Evolutionary conservation across 768 basidiomycete species (phyloP).

Genomic region (Cystofilobasidium macerans): DNA sequence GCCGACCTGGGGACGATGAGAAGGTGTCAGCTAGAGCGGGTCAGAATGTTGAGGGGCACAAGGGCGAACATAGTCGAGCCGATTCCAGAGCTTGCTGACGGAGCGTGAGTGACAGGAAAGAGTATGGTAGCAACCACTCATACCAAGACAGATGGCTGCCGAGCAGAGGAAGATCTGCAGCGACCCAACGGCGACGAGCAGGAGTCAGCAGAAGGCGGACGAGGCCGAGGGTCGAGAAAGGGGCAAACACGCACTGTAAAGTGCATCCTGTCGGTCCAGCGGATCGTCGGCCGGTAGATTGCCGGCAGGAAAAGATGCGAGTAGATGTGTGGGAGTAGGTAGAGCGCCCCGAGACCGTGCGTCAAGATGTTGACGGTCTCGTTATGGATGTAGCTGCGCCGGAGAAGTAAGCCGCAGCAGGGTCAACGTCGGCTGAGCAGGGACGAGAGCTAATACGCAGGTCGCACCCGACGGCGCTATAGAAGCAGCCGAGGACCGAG

Average conservation of each 20-base stretch:
- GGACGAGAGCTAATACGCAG: neutral
- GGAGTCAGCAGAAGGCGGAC: no score
- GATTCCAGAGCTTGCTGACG: constrained; percentile 40
- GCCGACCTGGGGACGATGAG: constrained; percentile 60
- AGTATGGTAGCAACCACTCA: constrained; percentile 11
- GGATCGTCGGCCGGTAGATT: neutral
- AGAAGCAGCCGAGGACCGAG: constrained; percentile 2
- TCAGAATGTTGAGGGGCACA: constrained; percentile 31
- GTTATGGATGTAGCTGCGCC: constrained; percentile 12
- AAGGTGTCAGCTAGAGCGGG: neutral
- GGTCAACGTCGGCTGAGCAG: no score
- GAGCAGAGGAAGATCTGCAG: constrained; percentile 57
- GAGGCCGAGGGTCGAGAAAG: no score
- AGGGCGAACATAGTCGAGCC: constrained; percentile 41
- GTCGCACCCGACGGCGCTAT: constrained; percentile 10
- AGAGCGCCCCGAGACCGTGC: constrained; percentile 60
- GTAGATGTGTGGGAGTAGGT: constrained; percentile 47
- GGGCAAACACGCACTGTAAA: constrained; percentile 17
- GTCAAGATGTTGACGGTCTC: constrained; percentile 70
- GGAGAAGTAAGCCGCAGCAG: neutral
- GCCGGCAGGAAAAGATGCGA: constrained; percentile 42
- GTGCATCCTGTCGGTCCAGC: constrained; percentile 17
- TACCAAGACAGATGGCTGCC: constrained; percentile 38
- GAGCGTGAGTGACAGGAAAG: constrained; percentile 49
- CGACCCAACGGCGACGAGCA: constrained; percentile 52